Evolutionary conservation across 768 basidiomycete genomes (phyloP), one percentile per base, ranked within the genome.

Genomic region (Amanita rimosa): DNA sequence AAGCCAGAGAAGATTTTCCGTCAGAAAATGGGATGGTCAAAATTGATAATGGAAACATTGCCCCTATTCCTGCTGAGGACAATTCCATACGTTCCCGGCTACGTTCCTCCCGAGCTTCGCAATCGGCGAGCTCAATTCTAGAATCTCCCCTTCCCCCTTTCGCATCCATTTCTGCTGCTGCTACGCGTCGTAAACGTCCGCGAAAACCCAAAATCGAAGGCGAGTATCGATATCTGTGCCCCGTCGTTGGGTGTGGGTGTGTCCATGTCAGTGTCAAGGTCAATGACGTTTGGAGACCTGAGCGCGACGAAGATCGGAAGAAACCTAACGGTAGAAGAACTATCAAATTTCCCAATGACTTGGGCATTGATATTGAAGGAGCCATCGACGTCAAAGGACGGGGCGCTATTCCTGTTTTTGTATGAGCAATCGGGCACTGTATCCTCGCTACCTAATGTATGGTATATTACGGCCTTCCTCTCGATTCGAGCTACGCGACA

Each of bases 141-240:
- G 41, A 24, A 4, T 50, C 48, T 5, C 42, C 53, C 34, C 29
- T 48, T 2, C 42, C 55, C 3, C 7, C 47, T 13, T 16, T 37
- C 19, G 8, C 40, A 35, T 33, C 43, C 36, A 45, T 49, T n/a
- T 41, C 49, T 5, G 49, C 53, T 13, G 22, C 53, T 13, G 26
- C 49, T 27, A 47, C 46, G 31, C 46, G 55, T 35, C 48, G 48
- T 19, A 58, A 60, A 47, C 59, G 56, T 13, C 46, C 54, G 21
- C 46, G 63, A 67, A 64, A 62, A 47, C 58, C 65, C 52, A 54
- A 63, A 50, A 53, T 71, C 58, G 73, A 80, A 56, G 77, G 64
- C 26, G 67, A 69, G 56, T 68, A 73, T 55, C 69, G 75, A 56
- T 88, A 81, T 81, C 54, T 39, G 13, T 88, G 85, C 57, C 85